A percentile compares a stretch with the other conserved stretches of the same genome.
phyloP scores from a whole-genome alignment of 1,284 basidiomycete genomes.

The Malassezia arunalokei region DNA sequence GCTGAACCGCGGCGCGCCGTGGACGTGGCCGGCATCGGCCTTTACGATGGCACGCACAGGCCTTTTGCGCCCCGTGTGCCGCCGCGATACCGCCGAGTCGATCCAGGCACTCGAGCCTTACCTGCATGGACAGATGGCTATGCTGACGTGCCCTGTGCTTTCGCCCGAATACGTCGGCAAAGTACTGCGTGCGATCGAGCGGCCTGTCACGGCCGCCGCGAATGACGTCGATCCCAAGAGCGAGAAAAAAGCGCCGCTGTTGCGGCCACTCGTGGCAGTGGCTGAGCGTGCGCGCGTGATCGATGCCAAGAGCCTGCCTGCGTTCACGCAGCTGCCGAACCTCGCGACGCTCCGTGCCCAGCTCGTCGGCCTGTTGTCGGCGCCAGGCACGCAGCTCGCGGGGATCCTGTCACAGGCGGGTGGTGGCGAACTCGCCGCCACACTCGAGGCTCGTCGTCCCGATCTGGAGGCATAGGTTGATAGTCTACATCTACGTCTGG shows the following conservation, averaged over 20 bases:
- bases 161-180: slow-evolving; percentile 15
- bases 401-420: slow-evolving; percentile 30
- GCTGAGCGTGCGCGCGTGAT: slow-evolving; percentile 4
- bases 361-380: slow-evolving; percentile 37
- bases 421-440: slow-evolving; percentile 28
- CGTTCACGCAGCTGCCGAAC: slow-evolving; percentile 12
- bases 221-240: slow-evolving; percentile 2
- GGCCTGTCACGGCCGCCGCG: slow-evolving; percentile 1
- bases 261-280: slow-evolving; percentile 5
- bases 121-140: slow-evolving; percentile 5
- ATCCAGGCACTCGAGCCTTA: slow-evolving; percentile 2
- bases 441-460: slow-evolving; percentile 33
- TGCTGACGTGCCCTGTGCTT: slow-evolving; percentile 10
- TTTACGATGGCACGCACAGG: slow-evolving; percentile 10
- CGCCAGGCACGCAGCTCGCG: slow-evolving; percentile 31
- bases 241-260: slow-evolving; percentile 7
- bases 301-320: slow-evolving; percentile 7
- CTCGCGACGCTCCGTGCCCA: slow-evolving; percentile 25
- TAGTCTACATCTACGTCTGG: not conserved
- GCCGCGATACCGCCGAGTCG: not conserved
- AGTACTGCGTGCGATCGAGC: slow-evolving; percentile 14
- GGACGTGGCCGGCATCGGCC: slow-evolving; percentile 1
- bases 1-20: slow-evolving; percentile 2
- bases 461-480: slow-evolving; percentile 21
- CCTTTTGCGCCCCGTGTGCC: slow-evolving; percentile 12